Conservation (phyloP, 805 yeast genomes). For the Scheffersomyces spartinae region DNA sequence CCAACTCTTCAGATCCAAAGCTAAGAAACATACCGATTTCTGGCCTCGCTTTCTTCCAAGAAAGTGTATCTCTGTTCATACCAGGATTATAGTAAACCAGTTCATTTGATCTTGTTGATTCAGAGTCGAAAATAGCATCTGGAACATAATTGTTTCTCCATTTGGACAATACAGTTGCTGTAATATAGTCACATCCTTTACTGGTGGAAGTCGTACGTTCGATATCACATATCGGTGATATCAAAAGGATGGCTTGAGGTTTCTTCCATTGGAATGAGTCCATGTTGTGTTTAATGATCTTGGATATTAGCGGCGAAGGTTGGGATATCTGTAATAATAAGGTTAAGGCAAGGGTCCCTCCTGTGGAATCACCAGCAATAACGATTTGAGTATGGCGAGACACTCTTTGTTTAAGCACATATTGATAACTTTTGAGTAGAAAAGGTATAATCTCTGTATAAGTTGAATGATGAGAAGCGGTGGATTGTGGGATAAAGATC, state of each 20-base stretch:
- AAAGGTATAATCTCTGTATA: constrained; percentile 15
- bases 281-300: neutral
- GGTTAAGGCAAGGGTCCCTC: constrained; percentile 31
- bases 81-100: constrained; percentile 20
- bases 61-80: constrained; percentile 11
- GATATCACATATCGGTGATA: constrained; percentile 4
- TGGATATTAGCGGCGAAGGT: constrained; percentile 12
- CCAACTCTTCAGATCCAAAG: constrained; percentile 33
- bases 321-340: constrained; percentile 23
- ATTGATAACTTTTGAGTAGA: constrained; percentile 19
- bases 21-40: constrained; percentile 25
- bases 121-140: neutral
- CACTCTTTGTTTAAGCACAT: constrained; percentile 6
- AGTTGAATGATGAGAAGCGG: constrained; percentile 3
- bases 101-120: neutral
- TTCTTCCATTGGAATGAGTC: constrained; percentile 4
- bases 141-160: constrained; percentile 2
- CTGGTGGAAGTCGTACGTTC: constrained; percentile 1
- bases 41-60: constrained; percentile 34
- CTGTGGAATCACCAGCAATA: constrained; percentile 36
- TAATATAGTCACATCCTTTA: constrained; percentile 4
- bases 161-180: neutral
- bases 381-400: constrained; percentile 17
- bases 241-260: constrained; percentile 8
- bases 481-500: constrained; percentile 16